These are phyloP conservation scores for Fusarium sacchari DNA, from an alignment of 2,329 filamentous ascomycete genomes.

Conservation along the genomic window DNA sequence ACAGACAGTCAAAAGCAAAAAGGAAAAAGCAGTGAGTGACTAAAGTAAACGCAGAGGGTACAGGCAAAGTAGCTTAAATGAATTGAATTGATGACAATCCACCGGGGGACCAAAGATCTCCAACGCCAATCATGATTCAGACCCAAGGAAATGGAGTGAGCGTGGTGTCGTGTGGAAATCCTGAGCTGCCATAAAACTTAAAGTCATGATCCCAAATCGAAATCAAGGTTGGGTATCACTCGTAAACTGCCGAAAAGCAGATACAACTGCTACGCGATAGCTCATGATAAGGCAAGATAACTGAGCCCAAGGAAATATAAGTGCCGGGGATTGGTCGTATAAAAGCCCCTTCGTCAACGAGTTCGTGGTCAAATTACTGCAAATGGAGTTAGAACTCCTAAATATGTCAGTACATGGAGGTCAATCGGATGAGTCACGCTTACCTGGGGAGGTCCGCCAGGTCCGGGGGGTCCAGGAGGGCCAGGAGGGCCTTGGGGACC, in stretches of 20 bases:
- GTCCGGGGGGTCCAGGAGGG: slow-evolving; percentile 51
- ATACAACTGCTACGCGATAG: slow-evolving; percentile 35
- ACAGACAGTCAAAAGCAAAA: slow-evolving; percentile 39
- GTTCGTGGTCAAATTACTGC: slow-evolving; percentile 45
- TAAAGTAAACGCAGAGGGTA: slow-evolving; percentile 40
- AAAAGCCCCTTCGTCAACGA: slow-evolving; percentile 43
- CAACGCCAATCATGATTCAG: slow-evolving; percentile 56
- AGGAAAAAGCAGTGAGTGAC: slow-evolving; percentile 40
- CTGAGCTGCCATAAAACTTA: slow-evolving; percentile 47
- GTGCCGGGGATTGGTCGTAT: slow-evolving; percentile 35
- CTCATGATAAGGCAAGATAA: slow-evolving; percentile 40
- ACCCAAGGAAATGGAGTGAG: slow-evolving; percentile 49
- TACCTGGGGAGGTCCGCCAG: slow-evolving; percentile 54
- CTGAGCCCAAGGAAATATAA: slow-evolving; percentile 44
- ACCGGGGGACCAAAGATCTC: slow-evolving; percentile 51
- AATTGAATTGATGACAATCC: slow-evolving; percentile 52
- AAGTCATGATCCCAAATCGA: slow-evolving; percentile 43
- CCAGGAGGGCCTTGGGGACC: slow-evolving; percentile 56
- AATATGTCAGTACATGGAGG: not conserved
- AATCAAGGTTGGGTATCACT: slow-evolving; percentile 41
- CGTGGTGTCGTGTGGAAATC: slow-evolving; percentile 46
- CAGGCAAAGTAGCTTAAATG: slow-evolving; percentile 46
- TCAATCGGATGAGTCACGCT: slow-evolving; percentile 3
- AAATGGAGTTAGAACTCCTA: slow-evolving; percentile 28
- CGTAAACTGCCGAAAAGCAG: slow-evolving; percentile 38